phyloP scores from a whole-genome alignment of 1,284 basidiomycete species.

The Porogramme epimiltina region DNA sequence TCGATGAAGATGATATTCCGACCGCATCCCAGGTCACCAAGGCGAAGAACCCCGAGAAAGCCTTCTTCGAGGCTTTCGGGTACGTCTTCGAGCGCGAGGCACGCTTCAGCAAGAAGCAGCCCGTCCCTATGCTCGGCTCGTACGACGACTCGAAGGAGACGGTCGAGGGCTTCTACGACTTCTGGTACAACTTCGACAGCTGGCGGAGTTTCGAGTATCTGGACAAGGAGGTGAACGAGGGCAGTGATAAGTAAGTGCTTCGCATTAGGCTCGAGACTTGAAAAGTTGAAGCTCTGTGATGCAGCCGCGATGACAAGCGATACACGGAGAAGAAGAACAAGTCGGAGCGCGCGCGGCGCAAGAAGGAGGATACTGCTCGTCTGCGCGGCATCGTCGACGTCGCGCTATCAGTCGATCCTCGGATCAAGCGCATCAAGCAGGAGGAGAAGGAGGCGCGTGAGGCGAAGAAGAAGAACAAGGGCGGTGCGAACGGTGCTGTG shows the following conservation, averaged over 20 bases:
- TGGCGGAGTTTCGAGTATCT: conserved; percentile 99
- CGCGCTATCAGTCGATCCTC: conserved; percentile 85
- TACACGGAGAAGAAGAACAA: conserved; percentile 99
- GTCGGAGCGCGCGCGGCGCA: conserved; percentile 90
- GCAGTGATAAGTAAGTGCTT: conserved; percentile 83
- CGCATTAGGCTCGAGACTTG: no score
- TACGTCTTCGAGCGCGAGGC: conserved; percentile 91
- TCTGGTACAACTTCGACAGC: conserved; percentile 99
- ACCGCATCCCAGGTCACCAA: conserved; percentile 67
- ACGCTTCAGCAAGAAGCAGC: conserved; percentile 87
- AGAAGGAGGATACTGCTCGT: conserved; percentile 97
- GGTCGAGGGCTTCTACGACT: conserved; percentile 96
- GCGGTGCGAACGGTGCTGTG: conserved; percentile 46
- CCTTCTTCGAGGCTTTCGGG: conserved; percentile 65
- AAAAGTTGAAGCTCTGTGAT: neutral
- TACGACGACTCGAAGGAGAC: conserved; percentile 76
- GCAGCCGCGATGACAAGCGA: conserved; percentile 95
- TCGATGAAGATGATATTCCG: conserved; percentile 78
- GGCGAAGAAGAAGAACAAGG: conserved; percentile 82
- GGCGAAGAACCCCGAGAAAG: conserved; percentile 52
- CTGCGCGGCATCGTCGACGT: conserved; percentile 88
- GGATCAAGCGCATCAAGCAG: conserved; percentile 97
- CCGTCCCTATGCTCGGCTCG: conserved; percentile 84
- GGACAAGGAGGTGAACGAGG: conserved; percentile 99
- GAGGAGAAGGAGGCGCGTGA: conserved; percentile 95